Base-by-base conservation (phyloP, 2,329 filamentous ascomycete species). In the Tolypocladium ophioglossoides region DNA sequence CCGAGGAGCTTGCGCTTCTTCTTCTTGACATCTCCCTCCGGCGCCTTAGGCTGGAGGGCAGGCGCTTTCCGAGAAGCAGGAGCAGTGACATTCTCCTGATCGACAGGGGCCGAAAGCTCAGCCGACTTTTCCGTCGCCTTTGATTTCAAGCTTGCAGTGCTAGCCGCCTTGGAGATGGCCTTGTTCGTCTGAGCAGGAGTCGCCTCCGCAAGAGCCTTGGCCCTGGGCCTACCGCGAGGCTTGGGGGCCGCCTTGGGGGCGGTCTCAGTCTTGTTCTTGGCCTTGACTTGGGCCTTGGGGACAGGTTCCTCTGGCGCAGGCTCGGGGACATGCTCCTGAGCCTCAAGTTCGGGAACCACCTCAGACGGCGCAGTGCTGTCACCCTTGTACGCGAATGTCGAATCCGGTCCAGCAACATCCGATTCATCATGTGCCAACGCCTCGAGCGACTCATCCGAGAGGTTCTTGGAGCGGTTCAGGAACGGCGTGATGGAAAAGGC, bases 401-500 rank as follows among this genome's bases (percentile, higher is more conserved):
- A 38, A 30, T 40, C 57, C 48, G 49, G 47, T 6, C 48, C 50
- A 14, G 50, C 44, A 10, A 37, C 44, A 8, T 52, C 49, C 9
- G 56, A 54, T 24, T 39, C 50, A 16, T 56, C 46, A 4, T 62
- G 59, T 8, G 64, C 65, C 14, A 58, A 55, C 20, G 62, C 54
- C 10, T 66, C 66, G 5, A 60, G 56, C 3, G 68, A 67, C 1
- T 70, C 68, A 22, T 76, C 74, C 12, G 64, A 58, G 16, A 85
- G 72, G 58, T 76, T 75, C 68, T 78, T 83, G 30, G 82, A 85
- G 51, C 86, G 83, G 68, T 91, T 95, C 57, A 97, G 76, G 74
- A 95, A 96, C 0, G 92, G 92, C 0, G 92, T 97, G 59, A 96
- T 90, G 4, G 91, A 96, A 69, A 97, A 96, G 3, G 80, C 85